Evolutionary conservation across 129 eudicot genomes (phyloP).

Genomic region (sunflower (Helianthus annuus)): HanXRQr2.0-SUNRISE NC_035436.2:872427-872926

Average conservation of each 20-base stretch:
- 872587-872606: constrained; percentile 65
- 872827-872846: constrained; percentile 42
- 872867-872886: too few species aligned
- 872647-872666: constrained; percentile 65
- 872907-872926: too few species aligned
- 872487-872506: constrained; percentile 9
- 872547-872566: constrained; percentile 80
- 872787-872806: constrained; percentile 75
- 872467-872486: not conserved
- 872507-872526: constrained; percentile 46
- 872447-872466: not conserved
- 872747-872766: constrained; percentile 63
- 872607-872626: constrained; percentile 76
- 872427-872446: constrained; percentile 86
- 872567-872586: constrained; percentile 79
- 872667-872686: not conserved
- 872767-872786: constrained; percentile 76
- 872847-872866: constrained; percentile 17
- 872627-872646: constrained; percentile 92
- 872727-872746: constrained; percentile 41
- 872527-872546: constrained; percentile 89
- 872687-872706: not conserved
- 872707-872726: constrained; percentile 12
- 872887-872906: too few species aligned
- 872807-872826: constrained; percentile 70